A percentile compares a stretch with the other conserved stretches of the same genome.
These are phyloP conservation scores for Globisporangium paddicum DNA, from an alignment of 352 stramenopile species.

Conservation along the genomic window DNA sequence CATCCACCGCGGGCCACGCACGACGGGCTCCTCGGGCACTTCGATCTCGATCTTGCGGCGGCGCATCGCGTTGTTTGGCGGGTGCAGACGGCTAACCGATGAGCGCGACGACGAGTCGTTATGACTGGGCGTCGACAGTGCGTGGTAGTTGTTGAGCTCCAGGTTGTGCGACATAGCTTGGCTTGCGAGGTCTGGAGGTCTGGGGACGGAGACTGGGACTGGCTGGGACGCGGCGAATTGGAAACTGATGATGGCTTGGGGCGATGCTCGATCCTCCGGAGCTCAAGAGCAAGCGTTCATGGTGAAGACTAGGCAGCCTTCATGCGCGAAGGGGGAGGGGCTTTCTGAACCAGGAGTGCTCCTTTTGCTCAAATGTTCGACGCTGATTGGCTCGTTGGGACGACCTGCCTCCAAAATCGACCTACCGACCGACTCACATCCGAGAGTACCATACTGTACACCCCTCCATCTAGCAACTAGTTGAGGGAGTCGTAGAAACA, in stretches of 20 bases:
- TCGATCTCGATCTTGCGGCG: slow-evolving; percentile 48
- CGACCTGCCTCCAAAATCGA: too few species aligned
- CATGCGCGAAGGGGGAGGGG: too few species aligned
- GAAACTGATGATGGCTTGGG: background rate
- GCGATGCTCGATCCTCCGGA: background rate
- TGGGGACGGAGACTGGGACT: background rate
- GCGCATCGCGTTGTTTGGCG: slow-evolving; percentile 13
- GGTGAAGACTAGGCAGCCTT: background rate
- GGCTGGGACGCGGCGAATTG: slow-evolving; percentile 3
- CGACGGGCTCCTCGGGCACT: slow-evolving; percentile 21
- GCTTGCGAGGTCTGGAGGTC: background rate
- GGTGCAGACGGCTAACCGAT: background rate
- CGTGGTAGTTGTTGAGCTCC: slow-evolving; percentile 1
- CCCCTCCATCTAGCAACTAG: background rate
- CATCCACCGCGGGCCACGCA: slow-evolving; percentile 30
- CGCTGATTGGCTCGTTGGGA: background rate
- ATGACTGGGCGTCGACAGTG: slow-evolving; percentile 4
- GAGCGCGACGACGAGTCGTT: background rate
- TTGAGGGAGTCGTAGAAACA: too few species aligned
- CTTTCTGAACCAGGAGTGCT: background rate
- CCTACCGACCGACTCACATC: background rate
- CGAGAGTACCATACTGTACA: too few species aligned
- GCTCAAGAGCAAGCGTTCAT: background rate
- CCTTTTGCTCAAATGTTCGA: background rate
- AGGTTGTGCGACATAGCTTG: background rate